phyloP scores from a whole-genome alignment of 345 rosid species.

The Hypericum perforatum region DNA sequence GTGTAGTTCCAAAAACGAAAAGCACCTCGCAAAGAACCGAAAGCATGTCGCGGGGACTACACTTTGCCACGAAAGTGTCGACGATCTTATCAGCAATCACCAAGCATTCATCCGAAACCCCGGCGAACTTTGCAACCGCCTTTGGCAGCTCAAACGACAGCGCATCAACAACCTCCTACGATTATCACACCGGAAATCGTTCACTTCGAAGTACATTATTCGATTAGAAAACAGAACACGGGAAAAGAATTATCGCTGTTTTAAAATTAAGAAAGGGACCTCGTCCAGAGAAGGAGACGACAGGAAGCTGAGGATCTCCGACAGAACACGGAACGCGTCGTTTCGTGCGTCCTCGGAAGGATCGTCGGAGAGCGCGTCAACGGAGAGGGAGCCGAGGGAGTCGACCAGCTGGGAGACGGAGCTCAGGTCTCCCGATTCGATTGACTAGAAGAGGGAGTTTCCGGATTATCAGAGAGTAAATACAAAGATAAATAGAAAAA shows the following conservation, averaged over 20 bases:
- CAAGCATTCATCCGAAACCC: constrained; percentile 40
- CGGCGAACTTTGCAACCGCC: constrained; percentile 49
- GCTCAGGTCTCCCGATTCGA: constrained; percentile 38
- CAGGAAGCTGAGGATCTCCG: constrained; percentile 25
- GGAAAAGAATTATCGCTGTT: neutral
- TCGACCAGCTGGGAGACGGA: constrained; percentile 34
- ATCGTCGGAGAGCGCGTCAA: constrained; percentile 19
- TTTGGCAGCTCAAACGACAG: constrained; percentile 71
- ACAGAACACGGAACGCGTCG: constrained; percentile 36
- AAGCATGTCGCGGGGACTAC: constrained; percentile 84
- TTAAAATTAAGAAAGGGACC: constrained; percentile 23
- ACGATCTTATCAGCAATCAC: constrained; percentile 37
- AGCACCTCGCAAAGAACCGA: constrained; percentile 74
- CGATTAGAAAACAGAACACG: neutral
- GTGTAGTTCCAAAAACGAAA: neutral
- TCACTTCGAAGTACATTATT: neutral
- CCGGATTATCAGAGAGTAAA: too few relatives aligned
- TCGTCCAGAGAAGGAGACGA: constrained; percentile 42
- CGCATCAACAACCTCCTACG: constrained; percentile 51
- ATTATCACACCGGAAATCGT: neutral
- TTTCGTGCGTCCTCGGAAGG: constrained; percentile 24
- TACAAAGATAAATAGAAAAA: too few relatives aligned
- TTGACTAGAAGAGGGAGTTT: constrained; percentile 19
- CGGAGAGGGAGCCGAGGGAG: constrained; percentile 39
- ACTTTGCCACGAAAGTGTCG: constrained; percentile 34